Conservation (phyloP, 257 asterid genomes). For the Solanum clarkiae region DNA sequence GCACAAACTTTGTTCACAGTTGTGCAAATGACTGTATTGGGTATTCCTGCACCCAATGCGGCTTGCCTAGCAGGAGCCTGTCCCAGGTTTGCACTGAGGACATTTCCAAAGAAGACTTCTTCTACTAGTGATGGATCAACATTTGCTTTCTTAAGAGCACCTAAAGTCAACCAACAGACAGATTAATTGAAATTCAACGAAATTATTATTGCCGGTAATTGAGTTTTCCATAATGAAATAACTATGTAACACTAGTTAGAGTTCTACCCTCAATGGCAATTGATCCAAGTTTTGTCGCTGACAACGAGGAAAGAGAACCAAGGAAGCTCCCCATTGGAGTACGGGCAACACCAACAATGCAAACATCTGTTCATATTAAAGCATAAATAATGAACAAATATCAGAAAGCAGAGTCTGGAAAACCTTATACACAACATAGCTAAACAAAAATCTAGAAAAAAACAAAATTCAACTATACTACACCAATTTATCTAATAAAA, state of each 20-base stretch:
- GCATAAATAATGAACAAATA: not conserved
- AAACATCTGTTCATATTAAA: constrained; percentile 50
- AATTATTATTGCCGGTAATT: not conserved
- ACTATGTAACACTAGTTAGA: not conserved
- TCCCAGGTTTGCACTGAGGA: constrained; percentile 94
- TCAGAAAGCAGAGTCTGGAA: not conserved
- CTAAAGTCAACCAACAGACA: constrained; percentile 20
- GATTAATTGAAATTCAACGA: not conserved
- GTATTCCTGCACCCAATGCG: constrained; percentile 94
- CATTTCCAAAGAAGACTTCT: constrained; percentile 92
- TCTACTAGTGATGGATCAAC: constrained; percentile 84
- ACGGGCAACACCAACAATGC: constrained; percentile 94
- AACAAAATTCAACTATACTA: not conserved
- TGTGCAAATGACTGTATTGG: constrained; percentile 76
- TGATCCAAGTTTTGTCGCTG: constrained; percentile 97
- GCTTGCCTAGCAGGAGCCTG: constrained; percentile 99
- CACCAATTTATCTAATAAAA: not conserved
- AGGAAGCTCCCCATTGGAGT: constrained; percentile 96
- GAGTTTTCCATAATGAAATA: not conserved
- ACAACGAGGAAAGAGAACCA: constrained; percentile 77
- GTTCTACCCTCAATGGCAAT: constrained; percentile 76
- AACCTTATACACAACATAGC: not conserved
- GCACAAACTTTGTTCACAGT: constrained; percentile 98
- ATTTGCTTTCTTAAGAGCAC: constrained; percentile 87
- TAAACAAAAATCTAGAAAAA: not conserved